A percentile compares a stretch with the other conserved stretches of the same genome.
Evolutionary conservation across 148 eudicot species (phyloP).

Genomic region (Silene latifolia): DNA sequence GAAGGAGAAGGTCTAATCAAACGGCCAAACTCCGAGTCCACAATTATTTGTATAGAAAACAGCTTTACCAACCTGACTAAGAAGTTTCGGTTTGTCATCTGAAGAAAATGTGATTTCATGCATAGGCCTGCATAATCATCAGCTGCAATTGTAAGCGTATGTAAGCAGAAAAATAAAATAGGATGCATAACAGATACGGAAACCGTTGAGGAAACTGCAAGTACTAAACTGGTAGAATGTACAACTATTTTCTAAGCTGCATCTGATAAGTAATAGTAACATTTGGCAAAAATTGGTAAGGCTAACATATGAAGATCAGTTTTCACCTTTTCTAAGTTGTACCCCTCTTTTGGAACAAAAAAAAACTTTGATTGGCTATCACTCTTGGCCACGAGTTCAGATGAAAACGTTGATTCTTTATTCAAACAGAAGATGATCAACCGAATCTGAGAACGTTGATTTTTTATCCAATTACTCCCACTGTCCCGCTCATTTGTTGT

Average conservation of each 20-base stretch:
- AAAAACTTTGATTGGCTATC: no score
- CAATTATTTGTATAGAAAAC: background rate
- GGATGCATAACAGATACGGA: background rate
- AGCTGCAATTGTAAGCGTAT: constrained; percentile 16
- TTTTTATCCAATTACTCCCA: background rate
- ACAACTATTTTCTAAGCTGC: background rate
- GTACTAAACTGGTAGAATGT: background rate
- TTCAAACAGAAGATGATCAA: no score
- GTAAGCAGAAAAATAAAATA: constrained; percentile 1
- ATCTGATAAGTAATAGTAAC: no score
- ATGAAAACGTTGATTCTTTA: no score
- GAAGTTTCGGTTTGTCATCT: constrained; percentile 84
- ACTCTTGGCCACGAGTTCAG: no score
- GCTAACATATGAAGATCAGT: no score
- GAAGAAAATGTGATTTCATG: constrained; percentile 84
- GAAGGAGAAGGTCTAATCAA: no score
- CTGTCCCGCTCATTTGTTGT: no score
- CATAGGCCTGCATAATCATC: constrained; percentile 63
- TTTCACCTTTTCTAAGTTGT: no score
- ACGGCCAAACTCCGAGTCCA: background rate
- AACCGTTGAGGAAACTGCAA: background rate
- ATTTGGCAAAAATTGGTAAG: no score
- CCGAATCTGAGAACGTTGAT: no score
- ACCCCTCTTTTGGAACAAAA: no score
- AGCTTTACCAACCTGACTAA: constrained; percentile 61